Evolutionary conservation across 2,329 filamentous ascomycete genomes (phyloP), one percentile per base, ranked within the genome.

Genomic region (Exophiala calicioides): DNA sequence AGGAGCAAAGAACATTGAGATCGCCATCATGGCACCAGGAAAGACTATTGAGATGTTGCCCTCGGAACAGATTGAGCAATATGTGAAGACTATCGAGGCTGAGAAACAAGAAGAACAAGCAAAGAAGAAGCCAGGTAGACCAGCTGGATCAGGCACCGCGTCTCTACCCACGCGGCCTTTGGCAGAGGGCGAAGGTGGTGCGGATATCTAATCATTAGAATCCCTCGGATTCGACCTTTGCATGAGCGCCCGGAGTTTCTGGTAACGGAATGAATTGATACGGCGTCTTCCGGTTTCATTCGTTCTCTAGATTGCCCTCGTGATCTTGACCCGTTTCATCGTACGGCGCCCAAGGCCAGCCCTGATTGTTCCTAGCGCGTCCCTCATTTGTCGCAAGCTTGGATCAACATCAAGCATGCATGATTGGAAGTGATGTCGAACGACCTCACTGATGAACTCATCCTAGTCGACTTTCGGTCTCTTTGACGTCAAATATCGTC

Each of bases 101-200:
- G 94, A 98, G 80, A 98, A 98, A 81, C 90, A 95, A 68, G 93
- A 97, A 71, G 93, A 98, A 76, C 91, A 91, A 18, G 89, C 88
- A 30, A 95, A 90, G 80, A 95, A 95, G 85, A 94, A 95, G 84
- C 87, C 82, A 33, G 86, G 87, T 49, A 78, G 84, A 27, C 62
- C 59, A 31, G 57, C 61, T 8, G 61, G 58, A n/a, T 68, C 66
- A 13, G 72, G 72, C 34, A 67, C 64, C 59, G 82, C 87, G 13
- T 80, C 88, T 32, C 89, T 93, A 62, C 76, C 88, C 63, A 90
- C 88, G 34, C 74, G 69, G 74, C 56, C 58, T 6, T 39, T 49
- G 5, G 83, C 74, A 35, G 68, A 68, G 40, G 69, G 66, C 21
- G 67, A 71, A 50, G 60, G 56, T 34, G 39, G 46, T 23, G 47